Percentiles rank a stretch among this genome's conserved stretches.
Conservation (phyloP, 768 basidiomycete genomes). For the Pleurotus cornucopiae region DNA sequence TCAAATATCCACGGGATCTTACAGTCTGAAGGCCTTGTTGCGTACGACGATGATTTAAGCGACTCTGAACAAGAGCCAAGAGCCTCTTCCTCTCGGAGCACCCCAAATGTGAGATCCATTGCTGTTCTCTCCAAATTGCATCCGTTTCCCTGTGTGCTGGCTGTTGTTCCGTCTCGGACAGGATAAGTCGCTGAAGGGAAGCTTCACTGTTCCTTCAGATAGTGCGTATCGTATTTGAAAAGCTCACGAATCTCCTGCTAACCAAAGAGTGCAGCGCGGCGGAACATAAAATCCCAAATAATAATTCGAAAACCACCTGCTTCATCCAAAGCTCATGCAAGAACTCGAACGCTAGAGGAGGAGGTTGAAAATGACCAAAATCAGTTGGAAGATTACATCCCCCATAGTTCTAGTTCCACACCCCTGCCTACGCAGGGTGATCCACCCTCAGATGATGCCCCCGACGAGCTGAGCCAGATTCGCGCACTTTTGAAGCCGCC, state of each 20-base stretch:
- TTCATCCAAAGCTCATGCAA: conserved; percentile 43
- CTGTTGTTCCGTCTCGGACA: conserved; percentile 56
- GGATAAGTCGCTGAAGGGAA: conserved; percentile 50
- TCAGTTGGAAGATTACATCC: conserved; percentile 7
- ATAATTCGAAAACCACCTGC: conserved; percentile 51
- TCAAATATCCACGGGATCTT: too few relatives aligned
- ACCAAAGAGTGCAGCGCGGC: conserved; percentile 26
- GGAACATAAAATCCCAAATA: conserved; percentile 49
- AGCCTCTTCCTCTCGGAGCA: conserved; percentile 23
- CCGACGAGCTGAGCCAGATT: conserved; percentile 51
- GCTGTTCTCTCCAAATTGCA: conserved; percentile 21
- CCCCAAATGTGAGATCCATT: conserved; percentile 62
- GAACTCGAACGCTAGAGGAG: conserved; percentile 48
- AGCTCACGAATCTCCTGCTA: too few relatives aligned
- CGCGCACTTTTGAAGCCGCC: conserved; percentile 58
- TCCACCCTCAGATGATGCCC: conserved; percentile 17
- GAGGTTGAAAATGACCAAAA: conserved; percentile 18
- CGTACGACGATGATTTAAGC: conserved; percentile 60
- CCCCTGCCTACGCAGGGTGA: conserved; percentile 5
- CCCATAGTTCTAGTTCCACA: conserved; percentile 12
- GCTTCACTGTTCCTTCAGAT: conserved; percentile 33
- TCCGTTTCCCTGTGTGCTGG: conserved; percentile 67
- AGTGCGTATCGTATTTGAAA: conserved; percentile 26
- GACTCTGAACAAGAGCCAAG: conserved; percentile 44
- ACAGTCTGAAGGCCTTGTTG: conserved; percentile 45